phyloP scores from a whole-genome alignment of 169 alveolate species.

The Amoebophrya sp. region DNA sequence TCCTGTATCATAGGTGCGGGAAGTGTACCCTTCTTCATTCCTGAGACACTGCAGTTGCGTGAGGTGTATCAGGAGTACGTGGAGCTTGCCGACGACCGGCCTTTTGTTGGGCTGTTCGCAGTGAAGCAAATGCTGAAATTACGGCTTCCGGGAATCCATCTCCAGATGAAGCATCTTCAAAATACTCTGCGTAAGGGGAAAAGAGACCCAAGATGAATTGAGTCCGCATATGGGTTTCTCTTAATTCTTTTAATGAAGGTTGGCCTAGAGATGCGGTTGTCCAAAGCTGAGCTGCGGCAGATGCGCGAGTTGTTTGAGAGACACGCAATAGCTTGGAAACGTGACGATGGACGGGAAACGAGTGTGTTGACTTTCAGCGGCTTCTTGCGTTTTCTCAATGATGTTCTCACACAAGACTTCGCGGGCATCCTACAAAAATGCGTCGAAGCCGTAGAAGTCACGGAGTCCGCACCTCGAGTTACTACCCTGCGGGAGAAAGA shows the following conservation, averaged over 20 bases:
- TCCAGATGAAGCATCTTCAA: too few relatives aligned
- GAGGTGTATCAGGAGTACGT: background rate
- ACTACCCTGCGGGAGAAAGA: too few relatives aligned
- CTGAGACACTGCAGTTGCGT: too few relatives aligned
- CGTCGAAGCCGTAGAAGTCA: background rate
- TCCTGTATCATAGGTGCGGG: too few relatives aligned
- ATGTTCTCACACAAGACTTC: background rate
- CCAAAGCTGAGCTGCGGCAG: background rate
- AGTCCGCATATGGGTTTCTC: too few relatives aligned
- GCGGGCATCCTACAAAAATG: background rate
- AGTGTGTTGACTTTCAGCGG: background rate
- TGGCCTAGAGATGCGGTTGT: background rate
- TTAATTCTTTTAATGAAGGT: too few relatives aligned
- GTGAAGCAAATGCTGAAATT: background rate
- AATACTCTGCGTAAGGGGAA: too few relatives aligned
- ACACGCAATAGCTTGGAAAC: background rate
- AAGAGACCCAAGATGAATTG: too few relatives aligned
- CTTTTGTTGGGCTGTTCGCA: background rate
- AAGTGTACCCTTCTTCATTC: too few relatives aligned
- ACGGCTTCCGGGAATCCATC: too few relatives aligned
- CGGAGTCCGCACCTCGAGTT: background rate
- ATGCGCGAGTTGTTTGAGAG: background rate
- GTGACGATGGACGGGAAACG: background rate
- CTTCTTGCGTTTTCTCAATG: background rate
- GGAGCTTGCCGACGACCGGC: background rate